Evolutionary conservation across 164 flowering plant species (phyloP).

Genomic region (Cinnamomum micranthum): DNA sequence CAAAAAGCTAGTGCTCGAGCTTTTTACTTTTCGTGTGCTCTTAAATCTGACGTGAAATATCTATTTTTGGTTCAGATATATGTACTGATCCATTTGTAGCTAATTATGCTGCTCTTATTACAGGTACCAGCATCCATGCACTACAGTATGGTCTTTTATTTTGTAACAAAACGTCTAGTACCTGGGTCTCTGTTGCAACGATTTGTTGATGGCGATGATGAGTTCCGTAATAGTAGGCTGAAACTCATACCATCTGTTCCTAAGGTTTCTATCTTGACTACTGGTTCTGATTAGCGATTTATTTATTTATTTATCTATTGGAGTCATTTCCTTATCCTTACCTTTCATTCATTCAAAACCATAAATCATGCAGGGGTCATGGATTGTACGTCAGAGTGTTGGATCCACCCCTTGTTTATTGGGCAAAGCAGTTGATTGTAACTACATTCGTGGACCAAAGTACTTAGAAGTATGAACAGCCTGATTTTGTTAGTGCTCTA

Average conservation of each 20-base stretch:
- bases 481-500: not conserved
- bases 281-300: too few relatives aligned
- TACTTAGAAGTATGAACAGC: conserved; percentile 71
- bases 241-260: conserved; percentile 98
- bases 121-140: conserved; percentile 97
- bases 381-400: conserved; percentile 99
- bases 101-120: conserved; percentile 5
- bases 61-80: not conserved
- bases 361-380: conserved; percentile 70
- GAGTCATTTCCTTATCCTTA: not conserved
- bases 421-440: conserved; percentile 98
- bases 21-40: not conserved
- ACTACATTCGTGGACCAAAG: conserved; percentile 83
- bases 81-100: not conserved
- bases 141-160: conserved; percentile 98
- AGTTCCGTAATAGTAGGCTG: conserved; percentile 88
- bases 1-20: not conserved
- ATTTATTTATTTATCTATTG: not conserved
- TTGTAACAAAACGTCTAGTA: conserved; percentile 60
- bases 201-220: conserved; percentile 98
- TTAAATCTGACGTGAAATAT: not conserved
- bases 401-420: conserved; percentile 96
- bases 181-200: conserved; percentile 94
- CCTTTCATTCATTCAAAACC: conserved; percentile 3
- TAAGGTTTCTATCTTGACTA: conserved; percentile 47